Conservation (phyloP, 2,329 filamentous ascomycete genomes). For the Fusarium phyllophilum region DNA sequence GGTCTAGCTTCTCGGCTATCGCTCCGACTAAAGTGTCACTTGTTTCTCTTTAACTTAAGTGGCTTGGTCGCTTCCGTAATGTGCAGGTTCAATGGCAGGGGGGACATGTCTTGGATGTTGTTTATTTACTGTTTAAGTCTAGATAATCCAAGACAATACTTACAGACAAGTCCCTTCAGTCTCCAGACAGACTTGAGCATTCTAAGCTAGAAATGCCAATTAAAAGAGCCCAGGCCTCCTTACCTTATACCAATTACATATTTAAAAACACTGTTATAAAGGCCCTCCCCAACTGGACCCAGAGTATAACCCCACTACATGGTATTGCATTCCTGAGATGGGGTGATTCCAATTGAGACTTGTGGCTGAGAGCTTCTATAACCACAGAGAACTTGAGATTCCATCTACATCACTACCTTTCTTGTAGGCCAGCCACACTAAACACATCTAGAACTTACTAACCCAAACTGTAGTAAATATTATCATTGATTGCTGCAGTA, state of each 20-base stretch:
- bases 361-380: not conserved
- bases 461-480: not conserved
- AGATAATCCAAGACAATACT: not conserved
- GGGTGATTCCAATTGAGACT: not conserved
- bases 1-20: not conserved
- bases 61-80: not conserved
- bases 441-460: not conserved
- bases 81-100: not conserved
- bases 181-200: not conserved
- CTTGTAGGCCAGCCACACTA: not conserved
- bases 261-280: rapidly evolving
- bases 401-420: not conserved
- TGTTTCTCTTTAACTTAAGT: not conserved
- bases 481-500: rapidly evolving
- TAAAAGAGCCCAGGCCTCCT: no score
- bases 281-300: rapidly evolving
- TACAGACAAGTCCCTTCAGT: not conserved
- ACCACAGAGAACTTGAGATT: not conserved
- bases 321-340: not conserved
- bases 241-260: not conserved
- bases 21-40: not conserved
- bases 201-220: not conserved
- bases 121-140: not conserved
- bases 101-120: not conserved
- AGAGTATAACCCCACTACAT: not conserved